Percentiles rank a stretch among this genome's conserved stretches.
Conservation (phyloP, 345 rosid genomes). For the Eucalyptus sideroxylon region DNA sequence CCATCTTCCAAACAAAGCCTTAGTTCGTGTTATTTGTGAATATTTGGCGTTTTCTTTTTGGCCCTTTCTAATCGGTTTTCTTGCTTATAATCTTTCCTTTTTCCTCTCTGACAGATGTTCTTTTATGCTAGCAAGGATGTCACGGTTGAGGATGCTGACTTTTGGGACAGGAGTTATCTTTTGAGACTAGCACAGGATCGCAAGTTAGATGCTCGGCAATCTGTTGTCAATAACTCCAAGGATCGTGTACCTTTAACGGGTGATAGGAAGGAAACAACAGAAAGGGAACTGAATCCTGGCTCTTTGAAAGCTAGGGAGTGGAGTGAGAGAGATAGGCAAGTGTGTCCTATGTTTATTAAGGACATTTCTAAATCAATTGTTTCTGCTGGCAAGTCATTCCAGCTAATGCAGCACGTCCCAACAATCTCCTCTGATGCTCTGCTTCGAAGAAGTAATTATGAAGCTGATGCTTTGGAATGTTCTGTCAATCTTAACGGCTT, state of each 20-base stretch:
- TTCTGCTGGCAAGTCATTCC: slow-evolving; percentile 96
- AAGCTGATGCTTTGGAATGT: slow-evolving; percentile 13
- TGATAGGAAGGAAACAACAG: slow-evolving; percentile 31
- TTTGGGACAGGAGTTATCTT: slow-evolving; percentile 92
- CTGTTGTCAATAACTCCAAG: slow-evolving; percentile 5
- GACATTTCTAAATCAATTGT: slow-evolving; percentile 70
- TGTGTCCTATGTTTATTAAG: slow-evolving; percentile 70
- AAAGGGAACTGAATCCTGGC: slow-evolving; percentile 25
- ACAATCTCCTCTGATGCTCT: slow-evolving; percentile 13
- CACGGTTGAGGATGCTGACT: slow-evolving; percentile 66
- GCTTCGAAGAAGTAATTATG: slow-evolving; percentile 12
- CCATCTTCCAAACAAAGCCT: not conserved
- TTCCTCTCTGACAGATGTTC: slow-evolving; percentile 45
- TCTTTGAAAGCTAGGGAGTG: slow-evolving; percentile 47
- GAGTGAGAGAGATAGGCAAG: slow-evolving; percentile 20
- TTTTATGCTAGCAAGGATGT: slow-evolving; percentile 57
- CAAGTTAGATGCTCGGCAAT: slow-evolving; percentile 19
- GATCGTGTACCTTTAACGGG: not conserved
- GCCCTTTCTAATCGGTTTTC: not conserved
- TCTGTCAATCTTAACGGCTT: slow-evolving; percentile 1
- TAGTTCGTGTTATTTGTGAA: not conserved
- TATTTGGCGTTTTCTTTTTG: not conserved
- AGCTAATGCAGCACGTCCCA: slow-evolving; percentile 59
- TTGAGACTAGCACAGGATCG: slow-evolving; percentile 23
- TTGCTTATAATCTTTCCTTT: not conserved